These are phyloP conservation scores for Suillus bovinus DNA, from an alignment of 768 basidiomycete species.

Conservation along the genomic window DNA sequence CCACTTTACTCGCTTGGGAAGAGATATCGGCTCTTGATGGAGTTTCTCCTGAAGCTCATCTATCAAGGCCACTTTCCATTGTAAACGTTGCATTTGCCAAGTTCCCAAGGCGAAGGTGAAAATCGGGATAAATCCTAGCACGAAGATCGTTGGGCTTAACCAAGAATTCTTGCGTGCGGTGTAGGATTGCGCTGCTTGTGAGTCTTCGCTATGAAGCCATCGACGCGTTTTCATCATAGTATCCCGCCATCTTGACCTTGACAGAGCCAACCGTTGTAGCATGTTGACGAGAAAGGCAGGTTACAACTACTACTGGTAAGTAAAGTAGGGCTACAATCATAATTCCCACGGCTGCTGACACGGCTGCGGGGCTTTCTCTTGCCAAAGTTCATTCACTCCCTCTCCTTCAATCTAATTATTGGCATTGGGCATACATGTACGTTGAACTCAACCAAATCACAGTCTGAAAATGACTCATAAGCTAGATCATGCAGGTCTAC, in stretches of 20 bases:
- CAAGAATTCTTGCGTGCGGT: conserved; percentile 59
- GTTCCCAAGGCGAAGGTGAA: conserved; percentile 88
- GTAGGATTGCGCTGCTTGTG: conserved; percentile 45
- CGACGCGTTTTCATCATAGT: conserved; percentile 14
- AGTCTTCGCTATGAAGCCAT: conserved; percentile 19
- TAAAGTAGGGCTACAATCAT: too few relatives aligned
- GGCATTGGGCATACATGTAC: conserved; percentile 11
- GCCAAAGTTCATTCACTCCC: not conserved
- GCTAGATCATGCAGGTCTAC: conserved; percentile 28
- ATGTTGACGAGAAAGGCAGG: not conserved
- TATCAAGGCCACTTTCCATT: conserved; percentile 94
- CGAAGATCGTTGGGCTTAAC: conserved; percentile 68
- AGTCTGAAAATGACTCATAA: conserved; percentile 2
- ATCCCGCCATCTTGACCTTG: conserved; percentile 14
- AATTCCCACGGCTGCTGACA: conserved; percentile 3
- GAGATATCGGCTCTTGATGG: conserved; percentile 67
- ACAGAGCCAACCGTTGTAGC: conserved; percentile 5
- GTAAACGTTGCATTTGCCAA: conserved; percentile 91
- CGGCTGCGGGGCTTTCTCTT: not conserved
- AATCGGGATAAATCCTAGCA: conserved; percentile 84
- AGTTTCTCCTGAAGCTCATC: conserved; percentile 93
- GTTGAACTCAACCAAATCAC: conserved; percentile 10
- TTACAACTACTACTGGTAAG: not conserved
- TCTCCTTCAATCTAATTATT: conserved; percentile 10
- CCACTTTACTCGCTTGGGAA: conserved; percentile 89